A percentile compares a stretch with the other conserved stretches of the same genome.
Conservation (phyloP, 805 yeast species). For the Cyberlindnera saturnus region DNA sequence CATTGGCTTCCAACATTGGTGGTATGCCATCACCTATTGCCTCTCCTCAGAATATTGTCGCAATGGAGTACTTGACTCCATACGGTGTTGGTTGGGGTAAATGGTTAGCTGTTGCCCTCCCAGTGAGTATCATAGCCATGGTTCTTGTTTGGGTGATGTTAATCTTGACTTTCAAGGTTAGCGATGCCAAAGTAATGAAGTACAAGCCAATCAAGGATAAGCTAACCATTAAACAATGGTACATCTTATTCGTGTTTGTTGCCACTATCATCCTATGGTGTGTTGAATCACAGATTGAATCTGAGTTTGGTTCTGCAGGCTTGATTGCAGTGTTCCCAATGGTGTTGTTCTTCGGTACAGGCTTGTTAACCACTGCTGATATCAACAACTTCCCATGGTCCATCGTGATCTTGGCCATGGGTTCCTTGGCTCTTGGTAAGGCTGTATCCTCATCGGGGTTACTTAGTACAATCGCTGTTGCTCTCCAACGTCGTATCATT, state of each 20-base stretch:
- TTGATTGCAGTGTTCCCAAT: constrained; percentile 84
- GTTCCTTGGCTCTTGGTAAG: constrained; percentile 90
- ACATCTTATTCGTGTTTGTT: constrained; percentile 61
- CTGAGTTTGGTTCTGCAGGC: constrained; percentile 86
- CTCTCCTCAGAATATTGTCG: constrained; percentile 92
- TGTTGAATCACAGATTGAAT: constrained; percentile 65
- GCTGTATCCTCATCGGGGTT: constrained; percentile 92
- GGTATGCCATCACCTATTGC: constrained; percentile 98
- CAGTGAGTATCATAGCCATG: constrained; percentile 61
- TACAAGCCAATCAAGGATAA: constrained; percentile 50
- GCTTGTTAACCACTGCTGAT: constrained; percentile 75
- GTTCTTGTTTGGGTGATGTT: constrained; percentile 66
- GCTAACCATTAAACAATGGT: constrained; percentile 69
- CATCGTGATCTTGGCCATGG: constrained; percentile 93
- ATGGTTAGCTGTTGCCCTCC: constrained; percentile 87
- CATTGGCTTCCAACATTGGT: constrained; percentile 85
- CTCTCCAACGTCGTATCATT: constrained; percentile 59
- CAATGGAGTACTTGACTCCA: constrained; percentile 74
- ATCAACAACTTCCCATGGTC: constrained; percentile 96
- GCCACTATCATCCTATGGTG: constrained; percentile 87
- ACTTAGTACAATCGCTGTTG: constrained; percentile 66
- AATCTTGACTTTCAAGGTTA: constrained; percentile 48
- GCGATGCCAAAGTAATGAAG: constrained; percentile 40
- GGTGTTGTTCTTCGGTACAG: constrained; percentile 83
- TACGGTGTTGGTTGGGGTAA: constrained; percentile 71